Evolutionary conservation across 805 yeast species (phyloP), one percentile per base, ranked within the genome.

Genomic region (Hemisphaericaspora nanyangensis): DNA sequence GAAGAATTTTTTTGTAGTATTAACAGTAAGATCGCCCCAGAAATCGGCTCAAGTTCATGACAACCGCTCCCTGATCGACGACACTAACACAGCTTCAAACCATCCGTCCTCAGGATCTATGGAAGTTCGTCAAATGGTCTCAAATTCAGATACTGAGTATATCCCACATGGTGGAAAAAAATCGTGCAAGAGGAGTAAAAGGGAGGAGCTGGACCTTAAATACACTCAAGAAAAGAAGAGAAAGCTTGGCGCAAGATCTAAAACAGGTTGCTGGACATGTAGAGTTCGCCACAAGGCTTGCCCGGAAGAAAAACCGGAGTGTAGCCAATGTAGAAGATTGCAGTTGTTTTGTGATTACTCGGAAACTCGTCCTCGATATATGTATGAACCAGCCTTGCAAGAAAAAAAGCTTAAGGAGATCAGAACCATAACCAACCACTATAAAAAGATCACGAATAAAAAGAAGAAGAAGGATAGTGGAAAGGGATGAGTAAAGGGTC

Each of bases 221-320:
- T 24, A 31, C 13, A 32, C 19, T n/a, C 32, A 39, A 6, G 51
- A 49, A 17, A 49, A 49, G 35, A 53, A 47, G 38, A 41, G 51
- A 22, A 48, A 34, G 19, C 32, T 48, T 15, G 53, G 51, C 2
- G 53, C 55, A 2, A 51, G 82, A 35, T 76, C 81, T 1, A 73
- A 72, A 43, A 65, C 65, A 22, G 90, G 90, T 0, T 84, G 93
- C 52, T 84, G 91, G 91, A 84, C 86, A 5, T 84, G 91, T 54
- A 61, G 90, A 41, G 58, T 82, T 13, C 69, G 93, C 29, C 80
- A 85, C 47, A 84, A 84, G 55, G 77, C 81, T 47, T 84, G 91
- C 51, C 75, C 85, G 1, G 87, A 79, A 50, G 77, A 77, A 42
- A 70, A 65, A 46, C 89, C 90, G 1, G 50, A 40, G 4, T 84